phyloP scores from a whole-genome alignment of 371 early-diverging fungal species.

The Actinomortierella wolfii region DNA sequence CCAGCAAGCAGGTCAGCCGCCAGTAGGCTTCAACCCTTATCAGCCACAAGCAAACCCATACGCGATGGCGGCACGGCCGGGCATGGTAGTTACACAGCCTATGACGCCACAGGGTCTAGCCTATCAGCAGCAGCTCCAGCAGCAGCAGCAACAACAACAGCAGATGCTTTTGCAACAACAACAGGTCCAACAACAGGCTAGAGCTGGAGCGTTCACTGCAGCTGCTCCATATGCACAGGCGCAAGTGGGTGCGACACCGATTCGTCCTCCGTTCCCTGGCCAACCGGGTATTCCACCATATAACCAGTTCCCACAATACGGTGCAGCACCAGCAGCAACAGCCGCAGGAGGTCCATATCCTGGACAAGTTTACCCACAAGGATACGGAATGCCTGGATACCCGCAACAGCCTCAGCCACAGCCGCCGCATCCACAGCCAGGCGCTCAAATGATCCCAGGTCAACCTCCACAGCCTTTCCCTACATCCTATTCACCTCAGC shows the following conservation, averaged over 20 bases:
- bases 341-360: no score
- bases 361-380: background rate
- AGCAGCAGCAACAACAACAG: conserved; percentile 11
- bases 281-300: no score
- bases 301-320: no score
- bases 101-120: conserved; percentile 9
- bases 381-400: conserved; percentile 15
- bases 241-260: no score
- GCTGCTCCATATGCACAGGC: no score
- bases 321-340: no score
- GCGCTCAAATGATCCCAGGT: conserved; percentile 3
- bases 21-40: no score
- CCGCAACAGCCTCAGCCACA: conserved; percentile 13
- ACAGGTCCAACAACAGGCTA: conserved; percentile 17
- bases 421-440: conserved; percentile 15
- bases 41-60: conserved; percentile 2
- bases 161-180: conserved; percentile 4
- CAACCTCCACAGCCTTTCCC: conserved; percentile 14
- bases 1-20: conserved; percentile 13
- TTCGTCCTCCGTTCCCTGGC: no score
- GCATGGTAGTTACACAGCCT: background rate
- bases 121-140: conserved; percentile 14
- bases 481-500: conserved; percentile 6
- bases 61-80: conserved; percentile 7
- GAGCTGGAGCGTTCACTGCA: background rate